These are phyloP conservation scores for Monosporozyma aquatica DNA, from an alignment of 805 yeast genomes.

Conservation along the genomic window DNA sequence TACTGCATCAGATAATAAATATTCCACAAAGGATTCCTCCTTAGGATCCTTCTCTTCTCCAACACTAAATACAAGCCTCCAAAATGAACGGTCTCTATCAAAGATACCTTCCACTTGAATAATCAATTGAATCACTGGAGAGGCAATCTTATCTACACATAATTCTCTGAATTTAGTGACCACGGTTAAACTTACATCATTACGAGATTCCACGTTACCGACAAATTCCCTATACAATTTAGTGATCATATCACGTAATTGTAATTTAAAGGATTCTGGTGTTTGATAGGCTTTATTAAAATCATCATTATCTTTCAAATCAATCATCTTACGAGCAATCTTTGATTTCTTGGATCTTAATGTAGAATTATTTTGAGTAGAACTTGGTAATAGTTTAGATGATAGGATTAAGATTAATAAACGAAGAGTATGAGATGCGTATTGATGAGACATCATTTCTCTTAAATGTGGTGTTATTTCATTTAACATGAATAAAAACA, in stretches of 20 bases:
- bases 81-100: conserved; percentile 61
- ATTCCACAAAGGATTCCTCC: conserved; percentile 77
- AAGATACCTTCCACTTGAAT: conserved; percentile 75
- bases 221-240: conserved; percentile 31
- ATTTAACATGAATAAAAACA: conserved; percentile 54
- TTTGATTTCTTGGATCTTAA: conserved; percentile 76
- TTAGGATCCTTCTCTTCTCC: conserved; percentile 43
- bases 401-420: conserved; percentile 60
- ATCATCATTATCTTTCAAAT: conserved; percentile 68
- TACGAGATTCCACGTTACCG: conserved; percentile 20
- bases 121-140: conserved; percentile 77
- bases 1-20: conserved; percentile 74
- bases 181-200: conserved; percentile 27
- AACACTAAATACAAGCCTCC: conserved; percentile 55
- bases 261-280: conserved; percentile 58
- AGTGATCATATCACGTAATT: conserved; percentile 43
- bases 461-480: conserved; percentile 55
- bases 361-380: conserved; percentile 58
- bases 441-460: conserved; percentile 60
- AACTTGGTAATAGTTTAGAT: conserved; percentile 70
- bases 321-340: conserved; percentile 89
- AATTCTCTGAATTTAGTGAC: conserved; percentile 54
- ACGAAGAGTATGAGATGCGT: conserved; percentile 83
- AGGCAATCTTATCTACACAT: conserved; percentile 71
- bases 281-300: conserved; percentile 57